phyloP scores from a whole-genome alignment of 305 asterid species.

The Caryopteris hybrid region DNA sequence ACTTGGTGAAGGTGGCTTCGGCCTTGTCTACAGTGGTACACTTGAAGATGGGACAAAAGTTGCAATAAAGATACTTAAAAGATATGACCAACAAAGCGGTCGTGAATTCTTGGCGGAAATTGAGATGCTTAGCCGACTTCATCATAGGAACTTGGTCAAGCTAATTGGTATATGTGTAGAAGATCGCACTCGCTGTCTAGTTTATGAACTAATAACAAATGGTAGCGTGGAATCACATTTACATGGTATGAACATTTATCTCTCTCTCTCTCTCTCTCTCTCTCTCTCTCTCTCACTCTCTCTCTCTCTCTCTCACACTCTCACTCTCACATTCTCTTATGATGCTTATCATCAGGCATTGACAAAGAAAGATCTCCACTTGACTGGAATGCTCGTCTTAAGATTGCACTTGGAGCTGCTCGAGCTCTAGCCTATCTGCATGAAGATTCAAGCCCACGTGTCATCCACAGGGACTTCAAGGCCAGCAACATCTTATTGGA shows the following conservation, averaged over 20 bases:
- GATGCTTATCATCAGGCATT: slow-evolving; percentile 44
- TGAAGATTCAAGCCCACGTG: slow-evolving; percentile 97
- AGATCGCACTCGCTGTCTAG: slow-evolving; percentile 74
- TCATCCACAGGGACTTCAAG: slow-evolving; percentile 95
- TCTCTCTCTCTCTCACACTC: not conserved
- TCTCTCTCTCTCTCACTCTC: not conserved
- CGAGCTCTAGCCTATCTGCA: slow-evolving; percentile 94
- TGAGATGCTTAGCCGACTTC: slow-evolving; percentile 98
- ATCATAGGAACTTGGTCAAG: slow-evolving; percentile 92
- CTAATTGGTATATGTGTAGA: slow-evolving; percentile 92
- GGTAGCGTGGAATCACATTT: slow-evolving; percentile 96
- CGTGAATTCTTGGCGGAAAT: slow-evolving; percentile 97
- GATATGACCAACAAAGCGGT: slow-evolving; percentile 85
- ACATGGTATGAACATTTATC: slow-evolving; percentile 51
- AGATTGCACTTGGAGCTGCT: slow-evolving; percentile 97
- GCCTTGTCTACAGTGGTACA: slow-evolving; percentile 78
- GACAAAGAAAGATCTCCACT: slow-evolving; percentile 78
- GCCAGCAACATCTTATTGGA: slow-evolving; percentile 94
- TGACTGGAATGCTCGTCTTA: slow-evolving; percentile 81
- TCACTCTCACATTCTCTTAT: too few species aligned
- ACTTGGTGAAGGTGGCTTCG: slow-evolving; percentile 98
- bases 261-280: not conserved
- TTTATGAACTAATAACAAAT: slow-evolving; percentile 81
- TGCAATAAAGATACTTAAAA: slow-evolving; percentile 85
- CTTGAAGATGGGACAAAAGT: slow-evolving; percentile 75